Evolutionary conservation across 169 alveolate genomes (phyloP), one percentile per base, ranked within the genome.

Genomic region (Babesia ovata): DNA sequence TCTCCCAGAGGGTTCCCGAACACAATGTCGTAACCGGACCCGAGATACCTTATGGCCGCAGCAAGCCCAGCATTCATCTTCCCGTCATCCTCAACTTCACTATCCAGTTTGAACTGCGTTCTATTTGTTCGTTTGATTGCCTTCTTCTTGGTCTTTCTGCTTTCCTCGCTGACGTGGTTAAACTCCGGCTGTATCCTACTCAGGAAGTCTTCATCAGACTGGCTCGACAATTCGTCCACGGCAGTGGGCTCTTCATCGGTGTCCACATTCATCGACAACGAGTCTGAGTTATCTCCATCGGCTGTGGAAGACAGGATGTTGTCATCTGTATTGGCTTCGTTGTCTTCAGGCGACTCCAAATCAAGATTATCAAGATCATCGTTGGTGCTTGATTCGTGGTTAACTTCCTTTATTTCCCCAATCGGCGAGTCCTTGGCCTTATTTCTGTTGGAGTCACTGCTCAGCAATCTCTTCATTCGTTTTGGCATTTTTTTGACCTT

Each of bases 1-100:
- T 92, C 96, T 1, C 96, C 96, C 17, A 91, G 84, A 11, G 96
- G 96, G 65, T 92, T 92, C 1, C 96, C 96, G 75, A 77, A 81
- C 29, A 92, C 75, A 42, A 79, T 73, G 56, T 92, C 96, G 62
- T 92, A 92, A 16, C 96, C 96, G 17, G 86, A 75, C 11, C 96
- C 96, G 11, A 92, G 73, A 70, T 88, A 92, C 57, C 86, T 62
- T 48, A 81, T 36, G 61, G 88, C 70, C 19, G 84, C 88, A 2
- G 88, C 62, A 4, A 81, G 36, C n/a, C 88, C 88, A 11, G 88
- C 54, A 52, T 72, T 72, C 54, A 53, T 16, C 8, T 42, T 44
- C 0, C 56, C 66, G 10, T 67, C 66, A n/a, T 33, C 63, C 24
- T 58, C 24, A 53, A 36, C 56, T 7, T 29, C 54, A 19, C 0